These are phyloP conservation scores for Colletotrichum sp. DNA, from an alignment of 2,329 filamentous ascomycete genomes.

Conservation along the genomic window DNA sequence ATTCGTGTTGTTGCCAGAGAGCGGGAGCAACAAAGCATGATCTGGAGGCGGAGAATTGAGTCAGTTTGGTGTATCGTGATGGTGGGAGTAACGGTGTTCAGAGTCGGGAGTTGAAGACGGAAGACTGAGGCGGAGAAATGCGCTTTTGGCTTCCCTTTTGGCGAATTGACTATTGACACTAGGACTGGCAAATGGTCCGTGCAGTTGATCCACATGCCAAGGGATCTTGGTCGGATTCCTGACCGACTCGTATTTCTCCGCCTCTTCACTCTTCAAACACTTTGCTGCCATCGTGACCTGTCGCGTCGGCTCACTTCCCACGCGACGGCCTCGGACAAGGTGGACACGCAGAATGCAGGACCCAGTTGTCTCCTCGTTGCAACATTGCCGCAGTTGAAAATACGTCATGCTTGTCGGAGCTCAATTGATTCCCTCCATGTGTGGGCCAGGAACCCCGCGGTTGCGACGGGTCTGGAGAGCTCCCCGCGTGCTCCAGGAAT, in stretches of 20 bases:
- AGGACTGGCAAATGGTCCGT: neutral
- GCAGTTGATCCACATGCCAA: neutral
- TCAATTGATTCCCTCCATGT: neutral
- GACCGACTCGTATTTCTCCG: slow-evolving; percentile 7
- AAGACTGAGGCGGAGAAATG: slow-evolving; percentile 10
- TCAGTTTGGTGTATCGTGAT: slow-evolving; percentile 1
- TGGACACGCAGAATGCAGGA: neutral
- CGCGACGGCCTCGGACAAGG: neutral
- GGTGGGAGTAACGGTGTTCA: neutral
- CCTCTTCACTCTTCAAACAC: neutral
- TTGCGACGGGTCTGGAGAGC: neutral
- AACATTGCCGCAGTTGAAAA: neutral
- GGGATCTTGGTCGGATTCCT: neutral
- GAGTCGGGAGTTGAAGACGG: neutral
- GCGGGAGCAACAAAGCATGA: neutral
- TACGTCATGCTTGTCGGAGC: slow-evolving; percentile 2
- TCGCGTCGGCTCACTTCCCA: neutral
- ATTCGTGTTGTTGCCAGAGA: neutral
- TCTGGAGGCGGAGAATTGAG: slow-evolving; percentile 12
- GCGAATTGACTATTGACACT: neutral
- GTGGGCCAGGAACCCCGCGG: slow-evolving; percentile 9
- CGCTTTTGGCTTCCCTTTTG: neutral
- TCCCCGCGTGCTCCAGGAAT: neutral
- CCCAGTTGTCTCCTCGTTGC: neutral
- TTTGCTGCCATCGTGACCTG: neutral